Evolutionary conservation across 208 protist genomes (phyloP).

Genomic region (Acanthamoeba polyphaga): DNA sequence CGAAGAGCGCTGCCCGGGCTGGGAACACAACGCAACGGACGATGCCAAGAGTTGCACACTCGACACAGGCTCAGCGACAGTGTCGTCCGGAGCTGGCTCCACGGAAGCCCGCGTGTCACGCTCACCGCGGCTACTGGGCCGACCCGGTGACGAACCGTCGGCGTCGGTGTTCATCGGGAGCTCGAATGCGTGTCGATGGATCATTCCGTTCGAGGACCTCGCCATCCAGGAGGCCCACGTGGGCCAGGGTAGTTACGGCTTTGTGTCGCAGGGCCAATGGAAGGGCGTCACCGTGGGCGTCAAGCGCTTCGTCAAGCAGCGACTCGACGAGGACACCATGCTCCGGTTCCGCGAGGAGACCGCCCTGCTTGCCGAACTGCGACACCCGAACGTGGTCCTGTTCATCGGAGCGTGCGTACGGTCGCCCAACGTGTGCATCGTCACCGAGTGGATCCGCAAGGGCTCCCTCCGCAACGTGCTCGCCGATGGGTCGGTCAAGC

Average conservation of each 20-base stretch:
- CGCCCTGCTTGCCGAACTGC: slow-evolving; percentile 66
- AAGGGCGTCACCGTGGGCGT: slow-evolving; percentile 82
- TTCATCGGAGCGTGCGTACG: slow-evolving; percentile 71
- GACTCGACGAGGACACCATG: slow-evolving; percentile 48
- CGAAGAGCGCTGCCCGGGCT: no score
- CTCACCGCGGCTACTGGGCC: no score
- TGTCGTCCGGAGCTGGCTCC: no score
- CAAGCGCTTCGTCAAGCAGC: slow-evolving; percentile 75
- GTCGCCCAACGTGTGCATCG: slow-evolving; percentile 62
- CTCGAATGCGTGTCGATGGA: slow-evolving; percentile 18
- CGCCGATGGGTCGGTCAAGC: slow-evolving; percentile 17
- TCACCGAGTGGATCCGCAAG: slow-evolving; percentile 66
- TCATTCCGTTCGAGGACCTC: slow-evolving; percentile 78
- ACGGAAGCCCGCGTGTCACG: no score
- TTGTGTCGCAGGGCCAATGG: slow-evolving; percentile 82
- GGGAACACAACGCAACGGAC: no score
- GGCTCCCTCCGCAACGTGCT: slow-evolving; percentile 53
- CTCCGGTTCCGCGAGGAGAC: slow-evolving; percentile 55
- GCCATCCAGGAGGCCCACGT: slow-evolving; percentile 77
- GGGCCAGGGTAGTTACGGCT: slow-evolving; percentile 82
- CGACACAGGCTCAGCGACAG: no score
- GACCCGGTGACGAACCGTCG: no score
- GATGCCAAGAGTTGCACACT: no score
- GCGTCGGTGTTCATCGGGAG: not conserved
- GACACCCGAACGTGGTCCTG: slow-evolving; percentile 71